Evolutionary conservation across 805 yeast species (phyloP), one percentile per base, ranked within the genome.

Genomic region (Saturnispora diversa): DNA sequence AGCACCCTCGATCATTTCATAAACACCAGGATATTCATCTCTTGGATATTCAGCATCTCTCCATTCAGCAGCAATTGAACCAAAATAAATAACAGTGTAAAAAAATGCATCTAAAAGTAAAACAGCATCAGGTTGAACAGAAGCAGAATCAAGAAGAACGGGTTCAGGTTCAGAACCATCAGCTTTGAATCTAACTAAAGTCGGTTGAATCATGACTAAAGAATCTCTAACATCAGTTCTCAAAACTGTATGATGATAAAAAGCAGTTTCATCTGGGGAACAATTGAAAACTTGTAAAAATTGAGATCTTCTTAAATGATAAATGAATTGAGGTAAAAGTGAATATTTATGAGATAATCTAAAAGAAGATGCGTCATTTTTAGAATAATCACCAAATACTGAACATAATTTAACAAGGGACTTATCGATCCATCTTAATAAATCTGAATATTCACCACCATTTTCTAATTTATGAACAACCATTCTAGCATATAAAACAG

Each of bases 181-280:
- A 60, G 87, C 77, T 42, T 80, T 73, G 62, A 81, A 90, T 29
- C 95, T 76, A 3, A 90, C 82, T 60, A 92, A 74, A 1, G 97
- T 86, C 43, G 99, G 99, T 66, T 92, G 98, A 50, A 92, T 90
- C 97, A 92, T 92, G 47, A 88, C 84, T 58, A 92, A 69, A 13
- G 97, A 84, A 65, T 90, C 92, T 49, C 83, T 81, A 31, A 90
- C 83, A 59, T 92, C 97, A 57, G 92, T 97, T 49, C 90, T 79
- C 58, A 84, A 74, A 58, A 92, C 75, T 13, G 86, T 80, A 62
- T 92, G 98, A 60, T 97, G 79, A 65, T 90, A 86, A 64, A 88
- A 92, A 28, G 96, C 95, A 32, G 97, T 87, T 68, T 92, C 99
- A 68, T 92, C 99, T 2, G 98, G 98, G 5, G 98, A 92, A 64